Base-by-base conservation (phyloP, 768 basidiomycete species). In the Auriscalpium vulgare region DNA sequence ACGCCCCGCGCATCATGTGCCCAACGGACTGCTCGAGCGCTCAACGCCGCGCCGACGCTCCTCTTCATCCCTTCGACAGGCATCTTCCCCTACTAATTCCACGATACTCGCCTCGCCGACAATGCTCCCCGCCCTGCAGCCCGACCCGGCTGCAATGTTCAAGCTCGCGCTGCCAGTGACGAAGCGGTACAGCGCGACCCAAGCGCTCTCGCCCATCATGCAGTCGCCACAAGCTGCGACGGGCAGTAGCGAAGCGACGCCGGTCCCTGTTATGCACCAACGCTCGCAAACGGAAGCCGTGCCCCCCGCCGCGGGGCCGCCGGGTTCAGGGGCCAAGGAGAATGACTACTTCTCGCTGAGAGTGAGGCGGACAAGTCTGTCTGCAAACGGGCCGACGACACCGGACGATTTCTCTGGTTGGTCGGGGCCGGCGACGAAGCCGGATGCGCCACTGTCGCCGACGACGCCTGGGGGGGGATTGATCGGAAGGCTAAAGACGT, bases 401-500 rank as follows among this genome's bases (percentile, higher is more conserved):
- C 67, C 74, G 6, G 83, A 84, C 37, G 79, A 82, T 54, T 75
- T 79, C 56, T 75, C 76, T 4, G 67, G 68, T 13, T 76, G 74
- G 74, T 69, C 50, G 4, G 56, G 51, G 66, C 69, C 35, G 68
- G 29, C 49, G 16, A 10, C 35, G 53, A 23, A 62, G 59, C 52
- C 36, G 54, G 16, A 52, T 14, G 49, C 58, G 16, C 21, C 14
- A 1, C 34, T 38, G 14, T 37, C 48, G 8, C 50, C 50, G 17
- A 48, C 53, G 16, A 69, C 75, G 21, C 62, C 66, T 14, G 64
- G 74, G 34, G 74, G 75, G 23, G 79, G 87, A 1, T 69, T 94
- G 53, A 94, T 95, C 79, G 88, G 91, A 0, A 80, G 87, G 59
- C 69, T 94, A 56, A 89, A 85, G 68, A 84, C 73, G 53, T 81